Evolutionary conservation across 805 yeast species (phyloP).

Genomic region (Pichia occidentalis): DNA sequence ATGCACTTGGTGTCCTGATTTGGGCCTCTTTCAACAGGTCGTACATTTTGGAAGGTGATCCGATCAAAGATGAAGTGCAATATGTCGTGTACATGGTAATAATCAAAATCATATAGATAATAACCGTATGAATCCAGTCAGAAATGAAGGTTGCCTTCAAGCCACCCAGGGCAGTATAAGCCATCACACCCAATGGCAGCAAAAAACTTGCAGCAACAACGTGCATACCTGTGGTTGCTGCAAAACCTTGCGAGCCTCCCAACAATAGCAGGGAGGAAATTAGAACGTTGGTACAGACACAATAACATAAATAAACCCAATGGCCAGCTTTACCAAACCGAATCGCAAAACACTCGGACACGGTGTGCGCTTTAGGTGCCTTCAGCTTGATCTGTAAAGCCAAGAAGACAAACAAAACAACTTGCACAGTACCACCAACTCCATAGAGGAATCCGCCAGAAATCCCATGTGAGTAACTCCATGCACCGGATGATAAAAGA

Average conservation of each 20-base stretch:
- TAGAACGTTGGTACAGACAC: constrained; percentile 32
- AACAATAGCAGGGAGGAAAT: constrained; percentile 29
- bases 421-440: constrained; percentile 33
- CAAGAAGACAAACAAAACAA: constrained; percentile 31
- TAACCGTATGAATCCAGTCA: constrained; percentile 44
- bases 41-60: constrained; percentile 39
- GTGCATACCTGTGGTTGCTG: constrained; percentile 39
- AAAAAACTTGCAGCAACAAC: constrained; percentile 40
- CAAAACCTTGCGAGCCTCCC: constrained; percentile 40
- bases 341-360: constrained; percentile 34
- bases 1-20: constrained; percentile 25
- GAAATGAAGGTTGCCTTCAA: constrained; percentile 48
- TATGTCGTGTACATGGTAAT: constrained; percentile 31
- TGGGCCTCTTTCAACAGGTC: constrained; percentile 34
- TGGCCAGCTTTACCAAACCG: constrained; percentile 36
- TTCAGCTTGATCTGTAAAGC: constrained; percentile 36
- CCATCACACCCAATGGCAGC: constrained; percentile 40
- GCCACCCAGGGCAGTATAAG: constrained; percentile 47
- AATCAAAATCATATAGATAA: constrained; percentile 29
- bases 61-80: constrained; percentile 33
- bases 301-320: constrained; percentile 30
- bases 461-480: constrained; percentile 39
- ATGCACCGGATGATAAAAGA: constrained; percentile 31
- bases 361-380: constrained; percentile 40
- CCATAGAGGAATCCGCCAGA: constrained; percentile 35